Evolutionary conservation across 1,284 basidiomycete genomes (phyloP).

Genomic region (Takashimella koratensis): DNA sequence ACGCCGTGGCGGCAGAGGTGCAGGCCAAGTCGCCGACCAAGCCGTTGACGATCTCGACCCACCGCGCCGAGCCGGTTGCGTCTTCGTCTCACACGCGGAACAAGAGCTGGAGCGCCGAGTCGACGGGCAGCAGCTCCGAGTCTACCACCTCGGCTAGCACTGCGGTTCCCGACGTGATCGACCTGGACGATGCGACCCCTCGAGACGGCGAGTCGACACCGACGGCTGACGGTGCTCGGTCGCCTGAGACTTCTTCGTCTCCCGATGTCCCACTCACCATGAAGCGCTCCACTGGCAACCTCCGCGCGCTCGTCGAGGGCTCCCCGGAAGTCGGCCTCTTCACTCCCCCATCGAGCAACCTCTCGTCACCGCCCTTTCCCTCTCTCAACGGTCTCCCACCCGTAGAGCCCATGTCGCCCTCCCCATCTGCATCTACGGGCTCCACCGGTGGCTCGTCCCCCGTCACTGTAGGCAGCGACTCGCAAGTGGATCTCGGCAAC

Average conservation of each 20-base stretch:
- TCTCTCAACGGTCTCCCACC: constrained; percentile 12
- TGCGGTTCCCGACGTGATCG: not conserved
- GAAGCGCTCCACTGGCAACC: constrained; percentile 35
- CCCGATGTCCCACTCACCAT: constrained; percentile 11
- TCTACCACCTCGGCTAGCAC: not conserved
- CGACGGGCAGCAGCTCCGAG: constrained; percentile 5
- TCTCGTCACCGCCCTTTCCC: constrained; percentile 45
- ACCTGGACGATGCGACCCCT: constrained; percentile 5
- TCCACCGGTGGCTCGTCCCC: constrained; percentile 46
- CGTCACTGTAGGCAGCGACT: constrained; percentile 24
- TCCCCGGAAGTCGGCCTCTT: constrained; percentile 26
- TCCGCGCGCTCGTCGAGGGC: constrained; percentile 25
- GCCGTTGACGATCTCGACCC: not conserved
- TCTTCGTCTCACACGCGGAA: constrained; percentile 29
- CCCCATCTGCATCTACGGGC: constrained; percentile 21
- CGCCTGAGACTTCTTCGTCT: constrained; percentile 15
- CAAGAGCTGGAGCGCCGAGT: constrained; percentile 39
- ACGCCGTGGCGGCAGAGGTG: not conserved
- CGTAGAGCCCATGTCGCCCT: constrained; percentile 27
- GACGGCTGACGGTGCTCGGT: constrained; percentile 28
- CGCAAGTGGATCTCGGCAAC: constrained; percentile 23
- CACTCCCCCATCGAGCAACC: constrained; percentile 43
- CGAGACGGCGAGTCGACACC: constrained; percentile 32
- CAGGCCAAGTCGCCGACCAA: not conserved
- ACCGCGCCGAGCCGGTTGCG: not conserved